Evolutionary conservation across 2,329 filamentous ascomycete genomes (phyloP).

Genomic region (Plectosphaerella plurivora): DNA sequence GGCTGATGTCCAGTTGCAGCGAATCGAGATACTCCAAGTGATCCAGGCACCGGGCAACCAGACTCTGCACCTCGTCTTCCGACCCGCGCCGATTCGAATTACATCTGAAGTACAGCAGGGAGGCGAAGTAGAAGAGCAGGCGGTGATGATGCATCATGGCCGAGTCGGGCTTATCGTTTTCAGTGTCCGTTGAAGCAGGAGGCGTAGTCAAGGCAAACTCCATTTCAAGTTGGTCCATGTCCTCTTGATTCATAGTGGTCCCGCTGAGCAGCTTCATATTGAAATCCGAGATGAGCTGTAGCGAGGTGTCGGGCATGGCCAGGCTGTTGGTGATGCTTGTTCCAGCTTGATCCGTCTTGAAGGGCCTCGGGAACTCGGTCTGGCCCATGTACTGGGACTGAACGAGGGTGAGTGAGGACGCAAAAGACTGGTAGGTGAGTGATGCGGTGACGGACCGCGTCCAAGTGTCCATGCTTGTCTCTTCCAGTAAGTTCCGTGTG

Average conservation of each 20-base stretch:
- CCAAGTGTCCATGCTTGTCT: background rate
- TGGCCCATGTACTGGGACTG: background rate
- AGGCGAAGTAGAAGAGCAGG: slow-evolving; percentile 3
- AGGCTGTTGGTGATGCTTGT: background rate
- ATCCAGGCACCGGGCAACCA: background rate
- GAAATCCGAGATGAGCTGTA: background rate
- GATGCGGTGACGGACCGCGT: background rate
- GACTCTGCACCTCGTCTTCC: background rate
- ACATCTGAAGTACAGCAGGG: slow-evolving; percentile 4
- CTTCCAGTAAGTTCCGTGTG: background rate
- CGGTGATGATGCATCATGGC: background rate
- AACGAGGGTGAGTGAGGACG: background rate
- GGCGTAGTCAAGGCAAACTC: slow-evolving; percentile 1
- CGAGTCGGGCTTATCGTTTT: background rate
- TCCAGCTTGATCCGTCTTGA: background rate
- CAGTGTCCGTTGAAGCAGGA: background rate
- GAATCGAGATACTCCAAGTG: slow-evolving; percentile 4
- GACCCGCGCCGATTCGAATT: slow-evolving; percentile 1
- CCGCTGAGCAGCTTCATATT: background rate
- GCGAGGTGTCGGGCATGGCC: background rate
- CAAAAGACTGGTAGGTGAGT: slow-evolving; percentile 1
- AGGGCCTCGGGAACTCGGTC: background rate
- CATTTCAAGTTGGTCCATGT: background rate
- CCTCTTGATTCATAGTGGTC: background rate
- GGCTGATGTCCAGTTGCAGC: background rate